Base-by-base conservation (phyloP, 75 land plant species). In the Gnetum montanum region DNA sequence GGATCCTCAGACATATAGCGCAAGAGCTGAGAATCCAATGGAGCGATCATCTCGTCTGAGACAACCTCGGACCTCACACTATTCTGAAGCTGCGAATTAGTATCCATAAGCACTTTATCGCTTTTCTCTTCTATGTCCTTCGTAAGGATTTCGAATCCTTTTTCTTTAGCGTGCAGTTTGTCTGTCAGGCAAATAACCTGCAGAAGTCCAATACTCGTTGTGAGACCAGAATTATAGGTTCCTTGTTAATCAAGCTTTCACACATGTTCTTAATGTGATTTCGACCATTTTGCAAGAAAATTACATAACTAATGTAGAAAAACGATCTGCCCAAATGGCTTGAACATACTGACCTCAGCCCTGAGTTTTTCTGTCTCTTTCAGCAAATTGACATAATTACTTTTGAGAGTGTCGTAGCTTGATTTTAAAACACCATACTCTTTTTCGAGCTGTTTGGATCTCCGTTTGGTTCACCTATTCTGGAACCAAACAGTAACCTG, bases 401-500 rank as follows among this genome's bases (percentile, higher is more conserved):
- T 13, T 40, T 40, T 40, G 3, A 40, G n/a, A 40, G 61, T 12
- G 34, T 71, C 72, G 46, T 57, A 67, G 25, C 68, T 50, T 16
- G 4, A 26, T 33, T 71, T 59, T 3, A 71, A 72, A 20, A 59
- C 54, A 19, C 60, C 72, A 16, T 67, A 71, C 30, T 71, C 74
- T 18, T 59, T 53, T 22, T 53, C 37, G 0, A 53, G 3, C 25
- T 53, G 66, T 34, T 27, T 69, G 61, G 23, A 62, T 56, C 37
- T 69, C 44, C 70, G 68, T 30, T 36, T 49, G 31, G 67, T 46
- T 13, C 70, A 46, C 33, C 70, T 25, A 38, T 68, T 68, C 72
- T 69, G 72, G 33, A 68, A 67, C 72, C 72, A 69, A 8, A 69
- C 70, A 37, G 70, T 58, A 26, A 69, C 62, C 41, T 67, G 72